Conservation (phyloP, 2,329 filamentous ascomycete species). For the Pyrenochaeta sp. region DNA sequence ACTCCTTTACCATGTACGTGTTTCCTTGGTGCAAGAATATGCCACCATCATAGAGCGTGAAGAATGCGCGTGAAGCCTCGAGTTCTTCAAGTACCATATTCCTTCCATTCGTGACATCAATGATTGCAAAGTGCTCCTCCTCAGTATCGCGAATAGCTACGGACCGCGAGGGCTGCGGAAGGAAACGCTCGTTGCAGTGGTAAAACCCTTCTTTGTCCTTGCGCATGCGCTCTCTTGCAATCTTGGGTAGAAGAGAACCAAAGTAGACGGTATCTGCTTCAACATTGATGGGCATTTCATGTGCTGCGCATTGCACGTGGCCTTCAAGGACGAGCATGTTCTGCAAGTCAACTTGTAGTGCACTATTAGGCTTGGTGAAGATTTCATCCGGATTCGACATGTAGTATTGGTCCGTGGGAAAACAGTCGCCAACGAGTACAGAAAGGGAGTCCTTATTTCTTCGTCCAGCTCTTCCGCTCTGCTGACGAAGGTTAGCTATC, state of each 20-base stretch:
- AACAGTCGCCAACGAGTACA: conserved; percentile 86
- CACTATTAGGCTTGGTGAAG: conserved; percentile 88
- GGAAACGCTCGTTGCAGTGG: conserved; percentile 87
- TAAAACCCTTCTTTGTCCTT: conserved; percentile 83
- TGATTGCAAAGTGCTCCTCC: conserved; percentile 92
- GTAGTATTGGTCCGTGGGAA: conserved; percentile 92
- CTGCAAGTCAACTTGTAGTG: conserved; percentile 87
- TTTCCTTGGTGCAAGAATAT: conserved; percentile 97
- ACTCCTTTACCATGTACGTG: conserved; percentile 90
- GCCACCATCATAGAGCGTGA: conserved; percentile 94
- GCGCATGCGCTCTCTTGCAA: conserved; percentile 77
- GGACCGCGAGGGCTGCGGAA: conserved; percentile 81
- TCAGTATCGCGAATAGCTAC: conserved; percentile 90
- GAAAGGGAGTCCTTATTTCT: conserved; percentile 94
- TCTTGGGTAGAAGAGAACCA: conserved; percentile 72
- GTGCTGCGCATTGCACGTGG: conserved; percentile 93
- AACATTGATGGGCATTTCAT: conserved; percentile 90
- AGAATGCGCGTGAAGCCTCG: conserved; percentile 94
- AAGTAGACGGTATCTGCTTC: conserved; percentile 81
- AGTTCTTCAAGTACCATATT: conserved; percentile 93
- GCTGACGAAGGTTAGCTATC: conserved; percentile 92
- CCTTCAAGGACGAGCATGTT: conserved; percentile 93
- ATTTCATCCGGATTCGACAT: conserved; percentile 97
- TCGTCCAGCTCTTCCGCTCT: conserved; percentile 90
- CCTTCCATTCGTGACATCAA: conserved; percentile 82